These are phyloP conservation scores for Lactifluus subvellereus DNA, from an alignment of 768 basidiomycete species.

Conservation along the genomic window DNA sequence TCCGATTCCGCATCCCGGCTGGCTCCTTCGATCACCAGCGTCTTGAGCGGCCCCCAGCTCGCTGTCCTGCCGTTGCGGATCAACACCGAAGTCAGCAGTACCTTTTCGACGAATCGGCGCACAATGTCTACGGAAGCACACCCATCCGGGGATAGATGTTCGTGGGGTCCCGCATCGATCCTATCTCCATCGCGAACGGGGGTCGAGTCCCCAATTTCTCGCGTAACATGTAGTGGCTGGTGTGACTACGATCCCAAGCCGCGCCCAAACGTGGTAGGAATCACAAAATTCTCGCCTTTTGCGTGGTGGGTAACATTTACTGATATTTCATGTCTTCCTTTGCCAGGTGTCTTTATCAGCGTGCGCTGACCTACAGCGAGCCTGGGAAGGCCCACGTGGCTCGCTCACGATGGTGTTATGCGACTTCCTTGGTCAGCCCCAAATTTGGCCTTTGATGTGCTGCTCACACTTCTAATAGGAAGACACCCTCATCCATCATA, in stretches of 20 bases:
- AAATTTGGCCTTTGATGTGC: background rate
- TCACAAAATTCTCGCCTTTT: background rate
- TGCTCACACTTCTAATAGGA: background rate
- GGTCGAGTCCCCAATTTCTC: slow-evolving; percentile 19
- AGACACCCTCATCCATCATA: slow-evolving; percentile 3
- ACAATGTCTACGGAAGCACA: background rate
- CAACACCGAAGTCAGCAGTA: background rate
- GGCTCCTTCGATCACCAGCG: background rate
- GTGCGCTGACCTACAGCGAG: slow-evolving; percentile 24
- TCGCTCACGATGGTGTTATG: slow-evolving; percentile 23
- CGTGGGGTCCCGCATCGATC: background rate
- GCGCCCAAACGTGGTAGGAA: slow-evolving; percentile 10
- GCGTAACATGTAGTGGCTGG: slow-evolving; percentile 23
- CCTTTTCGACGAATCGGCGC: background rate
- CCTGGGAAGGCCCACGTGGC: slow-evolving; percentile 24
- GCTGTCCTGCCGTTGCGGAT: background rate
- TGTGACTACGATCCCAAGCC: slow-evolving; percentile 1
- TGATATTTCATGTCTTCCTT: background rate
- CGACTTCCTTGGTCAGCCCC: slow-evolving; percentile 5
- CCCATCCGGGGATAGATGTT: background rate
- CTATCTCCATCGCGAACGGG: slow-evolving; percentile 1
- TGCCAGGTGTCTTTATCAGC: slow-evolving; percentile 23
- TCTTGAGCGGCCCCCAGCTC: background rate
- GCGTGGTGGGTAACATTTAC: background rate
- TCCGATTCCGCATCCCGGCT: background rate